Evolutionary conservation across 148 eudicot species (phyloP), one percentile per base, ranked within the genome.

Genomic region (Talinum fruticosum): DNA sequence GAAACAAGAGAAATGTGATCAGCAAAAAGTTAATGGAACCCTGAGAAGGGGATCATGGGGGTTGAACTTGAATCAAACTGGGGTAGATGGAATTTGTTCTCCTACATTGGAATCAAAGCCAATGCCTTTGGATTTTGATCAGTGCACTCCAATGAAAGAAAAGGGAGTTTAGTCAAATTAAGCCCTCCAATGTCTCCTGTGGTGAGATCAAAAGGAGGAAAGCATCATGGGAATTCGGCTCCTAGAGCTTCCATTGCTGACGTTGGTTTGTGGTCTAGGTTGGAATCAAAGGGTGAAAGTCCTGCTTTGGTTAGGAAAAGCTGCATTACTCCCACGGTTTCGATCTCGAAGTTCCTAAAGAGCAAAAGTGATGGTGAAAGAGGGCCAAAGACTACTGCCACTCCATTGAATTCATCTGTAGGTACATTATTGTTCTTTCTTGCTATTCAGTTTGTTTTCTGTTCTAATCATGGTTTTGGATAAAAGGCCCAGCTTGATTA

Each of bases 41-140:
- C 89, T 87, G 0, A 92, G 84, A 76, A 86, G 98, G 79, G 89
- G 88, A 66, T 90, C 96, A 41, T 92, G 98, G 98, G 98, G 84
- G 36, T 57, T 57, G 64, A n/a, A 57, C 64, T 83, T 81, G 77
- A 88, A 82, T 54, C 71, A 72, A 26, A 49, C 32, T 57, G 68
- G 71, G 41, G 76, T 80, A 32, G 51, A 68, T 72, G 81, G 76
- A 35, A 74, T 44, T 67, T 75, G 66, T 18, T 78, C 91, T 10
- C 90, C 92, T 2, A 35, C 28, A 2, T 34, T 85, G 75, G 54
- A 38, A 8, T 69, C 87, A 61, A 94, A 86, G 84, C 84, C 88
- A 4, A 85, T 87, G 45, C 88, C 90, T 59, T 81, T 90, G 82
- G 94, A 95, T 83, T 92, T 95, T 76, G 96, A 95, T 80, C 96